phyloP scores from a whole-genome alignment of 441 rosid species.

The Melastoma candidum region DNA sequence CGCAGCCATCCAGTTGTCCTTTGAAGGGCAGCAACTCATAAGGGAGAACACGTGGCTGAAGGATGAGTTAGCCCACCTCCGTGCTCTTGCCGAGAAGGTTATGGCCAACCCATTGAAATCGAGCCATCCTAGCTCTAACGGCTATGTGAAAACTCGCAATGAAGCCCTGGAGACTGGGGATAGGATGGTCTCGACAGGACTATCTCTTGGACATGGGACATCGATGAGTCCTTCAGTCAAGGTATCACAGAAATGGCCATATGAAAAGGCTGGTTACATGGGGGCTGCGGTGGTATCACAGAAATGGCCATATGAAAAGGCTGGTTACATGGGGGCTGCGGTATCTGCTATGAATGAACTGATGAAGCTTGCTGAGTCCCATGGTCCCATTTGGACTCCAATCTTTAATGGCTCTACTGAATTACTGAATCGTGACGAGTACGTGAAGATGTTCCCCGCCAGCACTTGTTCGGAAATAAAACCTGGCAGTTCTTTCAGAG shows the following conservation, averaged over 20 bases:
- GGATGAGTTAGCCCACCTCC: slow-evolving; percentile 71
- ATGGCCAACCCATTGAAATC: slow-evolving; percentile 37
- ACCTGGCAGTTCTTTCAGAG: slow-evolving; percentile 49
- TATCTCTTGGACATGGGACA: no score
- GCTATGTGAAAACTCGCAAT: slow-evolving; percentile 48
- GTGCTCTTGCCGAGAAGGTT: slow-evolving; percentile 75
- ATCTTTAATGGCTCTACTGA: slow-evolving; percentile 48
- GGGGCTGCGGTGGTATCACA: slow-evolving; percentile 18
- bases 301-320: slow-evolving; percentile 42
- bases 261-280: slow-evolving; percentile 7
- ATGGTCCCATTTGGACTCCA: slow-evolving; percentile 64
- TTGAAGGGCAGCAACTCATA: slow-evolving; percentile 23
- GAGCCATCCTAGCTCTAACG: slow-evolving; percentile 40
- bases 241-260: no score
- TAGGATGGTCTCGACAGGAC: no score
- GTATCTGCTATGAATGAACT: slow-evolving; percentile 85
- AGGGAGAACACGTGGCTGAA: slow-evolving; percentile 79
- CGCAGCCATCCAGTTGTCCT: not conserved
- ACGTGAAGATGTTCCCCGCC: slow-evolving; percentile 40
- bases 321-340: slow-evolving; percentile 65
- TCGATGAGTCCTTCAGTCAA: no score
- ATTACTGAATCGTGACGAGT: slow-evolving; percentile 64
- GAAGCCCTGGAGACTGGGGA: slow-evolving; percentile 7
- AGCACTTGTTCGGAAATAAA: slow-evolving; percentile 37
- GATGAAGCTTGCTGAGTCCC: slow-evolving; percentile 56